A percentile compares a stretch with the other conserved stretches of the same genome.
phyloP scores from a whole-genome alignment of 768 basidiomycete species.

The Hirschioporus abietinus region DNA sequence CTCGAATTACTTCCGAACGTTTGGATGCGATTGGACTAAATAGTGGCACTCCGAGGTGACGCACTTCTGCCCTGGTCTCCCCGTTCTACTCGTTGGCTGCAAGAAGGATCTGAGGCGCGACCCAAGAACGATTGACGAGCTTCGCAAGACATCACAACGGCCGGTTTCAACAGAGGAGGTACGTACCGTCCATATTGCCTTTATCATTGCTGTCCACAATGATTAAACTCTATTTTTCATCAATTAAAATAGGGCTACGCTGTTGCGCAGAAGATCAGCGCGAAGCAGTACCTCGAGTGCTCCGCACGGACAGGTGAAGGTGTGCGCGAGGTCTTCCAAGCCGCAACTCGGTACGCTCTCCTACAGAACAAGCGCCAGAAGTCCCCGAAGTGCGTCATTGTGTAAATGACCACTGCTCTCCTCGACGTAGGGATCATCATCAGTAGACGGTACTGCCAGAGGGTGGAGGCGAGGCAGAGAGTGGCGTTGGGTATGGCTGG shows the following conservation, averaged over 20 bases:
- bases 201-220: constrained; percentile 5
- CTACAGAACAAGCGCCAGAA: constrained; percentile 47
- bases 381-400: constrained; percentile 36
- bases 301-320: constrained; percentile 95
- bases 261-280: constrained; percentile 93
- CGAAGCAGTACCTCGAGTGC: constrained; percentile 96
- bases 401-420: constrained; percentile 25
- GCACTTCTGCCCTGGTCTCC: constrained; percentile 44
- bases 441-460: too few species aligned
- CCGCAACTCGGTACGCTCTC: constrained; percentile 90
- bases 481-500: neutral
- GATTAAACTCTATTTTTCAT: constrained; percentile 4
- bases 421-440: too few species aligned
- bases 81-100: constrained; percentile 48
- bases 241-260: constrained; percentile 69
- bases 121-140: constrained; percentile 41
- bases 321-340: constrained; percentile 97
- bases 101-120: constrained; percentile 47
- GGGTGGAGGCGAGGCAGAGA: neutral
- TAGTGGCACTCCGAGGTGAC: constrained; percentile 49
- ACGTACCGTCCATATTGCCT: constrained; percentile 11
- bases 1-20: constrained; percentile 52
- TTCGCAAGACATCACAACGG: constrained; percentile 37
- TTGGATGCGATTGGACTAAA: neutral
- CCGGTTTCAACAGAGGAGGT: constrained; percentile 39